Conservation (phyloP, 2,329 filamentous ascomycete species). For the Neurospora sp. region DNA sequence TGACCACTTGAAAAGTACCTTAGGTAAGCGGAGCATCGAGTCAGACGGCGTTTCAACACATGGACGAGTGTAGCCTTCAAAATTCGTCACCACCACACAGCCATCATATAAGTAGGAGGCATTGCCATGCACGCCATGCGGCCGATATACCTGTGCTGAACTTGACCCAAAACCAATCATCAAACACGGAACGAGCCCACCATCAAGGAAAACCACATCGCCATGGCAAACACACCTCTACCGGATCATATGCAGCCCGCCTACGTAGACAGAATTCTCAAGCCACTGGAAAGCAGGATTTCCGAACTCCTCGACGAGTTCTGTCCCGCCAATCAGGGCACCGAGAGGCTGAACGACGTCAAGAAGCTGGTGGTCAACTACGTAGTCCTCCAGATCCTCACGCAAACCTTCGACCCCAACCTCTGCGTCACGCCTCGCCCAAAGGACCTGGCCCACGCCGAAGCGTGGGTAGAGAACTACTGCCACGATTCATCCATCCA, state of each 20-base stretch:
- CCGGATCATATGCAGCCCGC: neutral
- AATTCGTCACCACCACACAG: neutral
- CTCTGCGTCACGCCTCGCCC: neutral
- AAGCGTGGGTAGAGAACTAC: neutral
- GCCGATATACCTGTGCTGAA: neutral
- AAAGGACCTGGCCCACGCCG: neutral
- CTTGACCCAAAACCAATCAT: neutral
- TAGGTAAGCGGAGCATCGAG: neutral
- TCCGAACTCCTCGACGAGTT: neutral
- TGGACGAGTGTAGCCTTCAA: neutral
- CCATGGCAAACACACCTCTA: neutral
- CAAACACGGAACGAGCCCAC: neutral
- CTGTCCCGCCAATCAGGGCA: neutral
- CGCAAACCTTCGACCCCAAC: neutral
- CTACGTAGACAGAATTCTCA: neutral
- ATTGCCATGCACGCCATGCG: neutral
- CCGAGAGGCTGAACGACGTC: neutral
- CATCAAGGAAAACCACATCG: neutral
- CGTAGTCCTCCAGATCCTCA: neutral
- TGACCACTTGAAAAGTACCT: neutral
- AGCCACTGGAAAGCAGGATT: neutral
- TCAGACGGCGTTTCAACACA: neutral
- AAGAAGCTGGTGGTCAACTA: neutral
- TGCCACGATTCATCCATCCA: constrained; percentile 20
- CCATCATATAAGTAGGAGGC: neutral